phyloP scores from a whole-genome alignment of 139 green algal genomes.

The Mesostigma viride region DNA sequence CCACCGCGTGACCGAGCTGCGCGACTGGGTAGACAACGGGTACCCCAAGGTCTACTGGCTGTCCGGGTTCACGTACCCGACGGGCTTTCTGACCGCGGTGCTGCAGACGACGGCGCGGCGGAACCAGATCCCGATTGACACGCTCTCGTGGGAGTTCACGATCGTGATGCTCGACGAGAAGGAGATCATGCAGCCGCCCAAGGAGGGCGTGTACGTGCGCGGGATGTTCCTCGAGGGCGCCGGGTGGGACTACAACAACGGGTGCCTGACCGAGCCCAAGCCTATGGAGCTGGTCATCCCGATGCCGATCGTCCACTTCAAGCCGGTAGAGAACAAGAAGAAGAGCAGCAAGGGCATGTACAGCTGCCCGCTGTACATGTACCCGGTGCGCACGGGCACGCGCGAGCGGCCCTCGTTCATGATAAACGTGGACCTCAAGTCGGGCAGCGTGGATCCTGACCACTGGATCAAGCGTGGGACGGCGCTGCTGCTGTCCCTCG shows the following conservation, averaged over 20 bases:
- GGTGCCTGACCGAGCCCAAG: constrained; percentile 66
- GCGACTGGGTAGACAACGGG: constrained; percentile 46
- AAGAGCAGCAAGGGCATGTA: constrained; percentile 54
- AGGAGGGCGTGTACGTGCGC: constrained; percentile 73
- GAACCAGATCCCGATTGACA: constrained; percentile 70
- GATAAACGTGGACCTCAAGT: constrained; percentile 61
- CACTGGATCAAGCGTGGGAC: constrained; percentile 70
- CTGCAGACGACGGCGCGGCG: constrained; percentile 66
- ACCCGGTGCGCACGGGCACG: constrained; percentile 62
- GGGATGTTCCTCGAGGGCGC: constrained; percentile 68
- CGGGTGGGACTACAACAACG: constrained; percentile 69
- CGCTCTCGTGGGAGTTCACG: constrained; percentile 63
- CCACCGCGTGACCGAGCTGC: constrained; percentile 57
- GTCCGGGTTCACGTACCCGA: constrained; percentile 72
- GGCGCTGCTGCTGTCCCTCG: constrained; percentile 56
- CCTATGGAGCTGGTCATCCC: constrained; percentile 78
- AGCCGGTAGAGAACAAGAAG: constrained; percentile 73
- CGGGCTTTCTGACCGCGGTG: constrained; percentile 61
- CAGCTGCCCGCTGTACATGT: constrained; percentile 69
- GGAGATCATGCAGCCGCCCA: constrained; percentile 54
- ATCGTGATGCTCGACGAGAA: constrained; percentile 61
- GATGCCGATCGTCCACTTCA: constrained; percentile 78
- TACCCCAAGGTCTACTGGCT: constrained; percentile 78
- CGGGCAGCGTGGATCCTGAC: constrained; percentile 53
- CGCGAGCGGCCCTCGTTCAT: constrained; percentile 69